A percentile compares a stretch with the other conserved stretches of the same genome.
Evolutionary conservation across 2,329 filamentous ascomycete genomes (phyloP).

Genomic region (Alternaria triticina): DNA sequence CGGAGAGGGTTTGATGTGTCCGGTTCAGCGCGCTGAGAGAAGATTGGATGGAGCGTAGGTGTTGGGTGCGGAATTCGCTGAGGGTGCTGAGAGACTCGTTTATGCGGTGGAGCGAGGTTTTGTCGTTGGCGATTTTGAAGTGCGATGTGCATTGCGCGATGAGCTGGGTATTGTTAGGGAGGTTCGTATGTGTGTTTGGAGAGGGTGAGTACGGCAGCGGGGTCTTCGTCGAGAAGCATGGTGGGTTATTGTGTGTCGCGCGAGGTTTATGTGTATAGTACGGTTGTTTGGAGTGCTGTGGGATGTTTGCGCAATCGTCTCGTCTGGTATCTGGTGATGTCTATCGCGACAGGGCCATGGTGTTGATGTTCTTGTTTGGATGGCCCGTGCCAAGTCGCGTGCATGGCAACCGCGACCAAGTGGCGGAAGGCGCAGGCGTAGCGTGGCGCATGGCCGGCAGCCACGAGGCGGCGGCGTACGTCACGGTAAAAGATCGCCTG

Average conservation of each 20-base stretch:
- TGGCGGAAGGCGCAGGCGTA: slow-evolving; percentile 16
- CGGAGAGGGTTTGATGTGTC: slow-evolving; percentile 73
- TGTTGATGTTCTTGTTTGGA: slow-evolving; percentile 42
- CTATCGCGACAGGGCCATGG: slow-evolving; percentile 26
- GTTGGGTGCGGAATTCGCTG: slow-evolving; percentile 80
- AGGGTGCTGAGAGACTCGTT: slow-evolving; percentile 82
- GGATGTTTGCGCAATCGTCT: background rate
- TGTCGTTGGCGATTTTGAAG: slow-evolving; percentile 94
- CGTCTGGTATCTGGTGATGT: slow-evolving; percentile 1
- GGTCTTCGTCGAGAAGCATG: slow-evolving; percentile 95
- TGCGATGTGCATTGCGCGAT: slow-evolving; percentile 91
- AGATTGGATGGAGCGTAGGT: slow-evolving; percentile 57
- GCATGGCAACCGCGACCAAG: slow-evolving; percentile 39
- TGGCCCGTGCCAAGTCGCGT: slow-evolving; percentile 30
- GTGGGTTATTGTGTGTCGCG: slow-evolving; percentile 48
- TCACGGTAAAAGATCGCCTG: slow-evolving; percentile 33
- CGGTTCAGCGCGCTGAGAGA: slow-evolving; percentile 68
- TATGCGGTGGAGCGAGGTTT: slow-evolving; percentile 80
- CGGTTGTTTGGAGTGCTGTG: background rate
- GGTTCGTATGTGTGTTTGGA: background rate
- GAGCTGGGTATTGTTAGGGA: slow-evolving; percentile 62
- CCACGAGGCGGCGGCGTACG: slow-evolving; percentile 43
- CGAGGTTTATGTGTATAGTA: background rate
- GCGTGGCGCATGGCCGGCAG: slow-evolving; percentile 13
- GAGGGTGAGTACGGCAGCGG: slow-evolving; percentile 70